Conservation (phyloP, 2,329 filamentous ascomycete genomes). For the Ophiostoma quercus region DNA sequence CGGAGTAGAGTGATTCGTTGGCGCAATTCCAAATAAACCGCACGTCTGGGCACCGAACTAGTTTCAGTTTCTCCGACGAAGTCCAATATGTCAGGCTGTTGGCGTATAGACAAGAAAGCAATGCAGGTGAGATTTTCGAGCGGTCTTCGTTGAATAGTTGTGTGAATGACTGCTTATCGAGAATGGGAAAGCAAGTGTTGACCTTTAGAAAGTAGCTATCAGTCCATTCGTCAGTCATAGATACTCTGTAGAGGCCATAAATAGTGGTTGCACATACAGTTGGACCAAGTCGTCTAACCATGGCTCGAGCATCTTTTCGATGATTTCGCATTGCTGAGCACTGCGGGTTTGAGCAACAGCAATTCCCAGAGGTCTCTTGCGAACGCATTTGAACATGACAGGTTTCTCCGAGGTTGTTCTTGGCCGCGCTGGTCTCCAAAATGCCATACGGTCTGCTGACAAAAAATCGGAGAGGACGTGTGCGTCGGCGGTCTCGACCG, state of each 20-base stretch:
- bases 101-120: neutral
- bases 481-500: neutral
- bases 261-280: neutral
- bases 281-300: neutral
- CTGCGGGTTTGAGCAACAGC: neutral
- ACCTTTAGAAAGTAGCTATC: neutral
- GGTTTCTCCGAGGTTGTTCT: neutral
- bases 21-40: too few species aligned
- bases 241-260: too few species aligned
- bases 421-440: neutral
- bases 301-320: neutral
- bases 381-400: neutral
- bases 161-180: neutral
- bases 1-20: neutral
- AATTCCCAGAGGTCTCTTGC: neutral
- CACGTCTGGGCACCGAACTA: neutral
- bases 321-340: neutral
- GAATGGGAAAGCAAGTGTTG: neutral
- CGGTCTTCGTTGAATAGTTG: neutral
- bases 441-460: neutral
- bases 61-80: neutral
- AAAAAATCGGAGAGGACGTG: neutral
- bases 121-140: neutral
- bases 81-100: neutral
- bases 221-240: too few species aligned